Percentiles rank a stretch among this genome's conserved stretches.
Evolutionary conservation across 2,329 filamentous ascomycete species (phyloP).

Genomic region (Aschersonia sp.): DNA sequence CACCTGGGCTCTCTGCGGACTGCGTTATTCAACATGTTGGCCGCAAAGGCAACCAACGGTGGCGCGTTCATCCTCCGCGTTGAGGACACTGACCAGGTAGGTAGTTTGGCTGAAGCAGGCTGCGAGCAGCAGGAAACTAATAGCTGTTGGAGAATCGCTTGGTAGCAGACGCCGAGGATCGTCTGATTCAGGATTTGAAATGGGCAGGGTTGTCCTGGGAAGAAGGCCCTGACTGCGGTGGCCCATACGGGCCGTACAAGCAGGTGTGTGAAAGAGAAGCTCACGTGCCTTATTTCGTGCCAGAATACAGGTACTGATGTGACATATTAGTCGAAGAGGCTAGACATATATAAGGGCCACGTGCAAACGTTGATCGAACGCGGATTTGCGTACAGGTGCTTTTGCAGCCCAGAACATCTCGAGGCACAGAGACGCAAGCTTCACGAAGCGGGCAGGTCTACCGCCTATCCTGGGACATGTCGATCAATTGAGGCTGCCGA

Average conservation of each 20-base stretch:
- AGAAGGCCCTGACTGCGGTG: conserved; percentile 76
- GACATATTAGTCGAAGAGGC: conserved; percentile 55
- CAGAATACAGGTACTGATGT: neutral
- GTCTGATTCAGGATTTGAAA: conserved; percentile 62
- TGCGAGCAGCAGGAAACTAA: neutral
- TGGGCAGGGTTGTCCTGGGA: conserved; percentile 92
- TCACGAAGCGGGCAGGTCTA: conserved; percentile 32
- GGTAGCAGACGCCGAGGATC: conserved; percentile 62
- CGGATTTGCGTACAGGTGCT: conserved; percentile 80
- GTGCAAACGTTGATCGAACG: conserved; percentile 52
- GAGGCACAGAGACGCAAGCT: conserved; percentile 49
- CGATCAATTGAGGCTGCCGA: conserved; percentile 49
- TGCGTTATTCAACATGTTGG: conserved; percentile 85
- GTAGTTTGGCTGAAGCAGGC: conserved; percentile 6
- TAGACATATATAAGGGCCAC: conserved; percentile 56
- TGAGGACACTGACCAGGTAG: conserved; percentile 87
- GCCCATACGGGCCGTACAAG: conserved; percentile 72
- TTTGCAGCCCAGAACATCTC: conserved; percentile 64
- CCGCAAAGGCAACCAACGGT: conserved; percentile 65
- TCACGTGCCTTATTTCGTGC: neutral
- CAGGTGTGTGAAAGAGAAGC: conserved; percentile 37
- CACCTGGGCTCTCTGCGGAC: conserved; percentile 87
- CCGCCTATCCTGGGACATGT: conserved; percentile 51
- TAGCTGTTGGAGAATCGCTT: conserved; percentile 51
- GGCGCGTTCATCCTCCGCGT: conserved; percentile 85